Evolutionary conservation across 768 basidiomycete species (phyloP).

Genomic region (Plicaturopsis crispa): DNA sequence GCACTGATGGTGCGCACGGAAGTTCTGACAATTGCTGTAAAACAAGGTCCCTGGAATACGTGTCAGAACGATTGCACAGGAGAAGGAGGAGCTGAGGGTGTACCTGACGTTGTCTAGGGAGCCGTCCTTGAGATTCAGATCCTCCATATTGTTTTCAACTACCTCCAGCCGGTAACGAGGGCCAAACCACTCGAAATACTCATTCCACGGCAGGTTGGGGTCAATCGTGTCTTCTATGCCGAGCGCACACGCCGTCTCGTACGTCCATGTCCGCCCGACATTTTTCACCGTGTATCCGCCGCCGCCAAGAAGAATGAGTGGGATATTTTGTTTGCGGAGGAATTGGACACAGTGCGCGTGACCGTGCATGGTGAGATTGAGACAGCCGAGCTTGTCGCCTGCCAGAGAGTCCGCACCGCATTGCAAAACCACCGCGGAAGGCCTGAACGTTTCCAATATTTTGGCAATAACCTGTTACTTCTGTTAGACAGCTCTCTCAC

Average conservation of each 20-base stretch:
- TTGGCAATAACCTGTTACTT: constrained; percentile 64
- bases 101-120: constrained; percentile 77
- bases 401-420: constrained; percentile 95
- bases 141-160: constrained; percentile 88
- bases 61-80: constrained; percentile 30
- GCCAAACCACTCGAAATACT: constrained; percentile 97
- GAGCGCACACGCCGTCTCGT: constrained; percentile 94
- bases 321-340: constrained; percentile 73
- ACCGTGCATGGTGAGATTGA: constrained; percentile 94
- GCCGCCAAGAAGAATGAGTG: constrained; percentile 87
- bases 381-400: constrained; percentile 92
- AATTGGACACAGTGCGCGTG: constrained; percentile 90
- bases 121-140: constrained; percentile 75
- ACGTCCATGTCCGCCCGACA: constrained; percentile 91
- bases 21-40: constrained; percentile 51
- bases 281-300: constrained; percentile 98
- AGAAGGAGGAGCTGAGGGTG: constrained; percentile 15
- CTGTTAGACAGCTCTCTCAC: constrained; percentile 2
- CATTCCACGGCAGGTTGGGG: constrained; percentile 74
- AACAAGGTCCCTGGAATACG: constrained; percentile 37
- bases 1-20: constrained; percentile 76
- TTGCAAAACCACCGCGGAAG: constrained; percentile 84
- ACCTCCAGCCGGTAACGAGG: constrained; percentile 93
- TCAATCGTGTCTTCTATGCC: constrained; percentile 77
- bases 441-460: constrained; percentile 83